Base-by-base conservation (phyloP, 192 early-diverging fungal species). In the Gaertneriomyces sp. region DNA sequence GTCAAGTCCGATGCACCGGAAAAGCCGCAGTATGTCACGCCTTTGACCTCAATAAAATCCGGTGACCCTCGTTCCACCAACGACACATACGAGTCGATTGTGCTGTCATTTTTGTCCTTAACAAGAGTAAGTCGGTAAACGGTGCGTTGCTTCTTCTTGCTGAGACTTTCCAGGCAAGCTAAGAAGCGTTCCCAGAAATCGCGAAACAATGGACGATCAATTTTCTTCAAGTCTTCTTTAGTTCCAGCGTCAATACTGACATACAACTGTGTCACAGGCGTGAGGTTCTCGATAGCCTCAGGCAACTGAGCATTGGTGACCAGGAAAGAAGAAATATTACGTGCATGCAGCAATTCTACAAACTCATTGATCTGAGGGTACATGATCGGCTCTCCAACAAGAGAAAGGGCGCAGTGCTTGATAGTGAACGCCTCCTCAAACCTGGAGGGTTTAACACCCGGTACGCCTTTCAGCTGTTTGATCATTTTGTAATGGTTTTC, bases 321-420 rank as follows among this genome's bases (percentile, higher is more conserved):
- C 58, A 90, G 60, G 77, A 90, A 90, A 0, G 87, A 86, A 0
- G 86, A 88, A 46, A 90, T 86, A 33, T 78, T 72, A 52, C 78
- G 79, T 51, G 86, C 69, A 58, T 90, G 89, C 53, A 90, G 62
- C 58, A 88, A 57, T 16, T 81, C 78, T 6, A 89, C 78, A 67
- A 89, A 87, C 41, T 89, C 87, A 57, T 90, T 90, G 80, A 90
- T 90, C 44, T 88, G 81, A 20, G 87, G 86, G 67, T 90, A 90
- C 85, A 81, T 74, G 43, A 75, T 78, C 1, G 68, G 70, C 56
- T 80, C 72, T 7, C 73, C 68, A 1, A 90, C 88, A n/a, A 90
- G 75, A 11, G 87, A 88, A 42, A 90, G 67, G 7, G 88, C 88
- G 61, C 87, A 88, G 55, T 90, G 88, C 39, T 50, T 45, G 68